A percentile compares a stretch with the other conserved stretches of the same genome.
phyloP scores from a whole-genome alignment of 768 basidiomycete genomes.

The Leccinum disarticulatum region DNA sequence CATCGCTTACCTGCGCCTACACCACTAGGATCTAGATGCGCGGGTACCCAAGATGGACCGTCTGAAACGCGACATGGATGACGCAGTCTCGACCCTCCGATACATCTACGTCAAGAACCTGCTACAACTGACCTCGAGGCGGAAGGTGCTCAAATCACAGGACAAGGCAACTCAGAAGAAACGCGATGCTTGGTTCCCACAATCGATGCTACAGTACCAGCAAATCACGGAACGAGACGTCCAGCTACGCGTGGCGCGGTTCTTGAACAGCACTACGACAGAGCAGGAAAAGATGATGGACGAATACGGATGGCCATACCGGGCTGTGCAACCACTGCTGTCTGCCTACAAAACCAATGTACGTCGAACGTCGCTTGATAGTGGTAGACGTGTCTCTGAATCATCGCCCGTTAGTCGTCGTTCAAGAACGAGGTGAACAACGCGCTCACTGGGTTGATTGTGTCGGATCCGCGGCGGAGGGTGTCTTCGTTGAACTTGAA shows the following conservation, averaged over 20 bases:
- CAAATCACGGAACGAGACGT: slow-evolving; percentile 39
- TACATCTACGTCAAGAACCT: slow-evolving; percentile 33
- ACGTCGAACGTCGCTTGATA: slow-evolving; percentile 14
- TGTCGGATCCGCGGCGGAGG: slow-evolving; percentile 25
- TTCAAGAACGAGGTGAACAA: slow-evolving; percentile 25
- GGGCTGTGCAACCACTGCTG: slow-evolving; percentile 45
- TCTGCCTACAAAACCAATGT: slow-evolving; percentile 43
- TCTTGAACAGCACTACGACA: slow-evolving; percentile 32
- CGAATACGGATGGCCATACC: slow-evolving; percentile 53
- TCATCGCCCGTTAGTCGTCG: slow-evolving; percentile 6
- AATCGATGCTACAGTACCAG: slow-evolving; percentile 28
- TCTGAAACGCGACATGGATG: slow-evolving; percentile 27
- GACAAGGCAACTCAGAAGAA: slow-evolving; percentile 24
- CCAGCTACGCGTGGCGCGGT: slow-evolving; percentile 51
- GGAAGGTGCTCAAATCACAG: slow-evolving; percentile 8
- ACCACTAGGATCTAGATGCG: slow-evolving; percentile 20
- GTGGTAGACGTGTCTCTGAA: background rate
- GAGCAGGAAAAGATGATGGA: slow-evolving; percentile 47
- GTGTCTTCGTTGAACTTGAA: background rate
- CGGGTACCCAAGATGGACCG: slow-evolving; percentile 18
- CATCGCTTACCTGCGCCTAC: background rate
- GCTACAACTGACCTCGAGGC: slow-evolving; percentile 15
- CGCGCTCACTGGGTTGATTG: slow-evolving; percentile 17
- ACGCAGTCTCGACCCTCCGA: slow-evolving; percentile 29
- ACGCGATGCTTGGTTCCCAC: slow-evolving; percentile 38